Evolutionary conservation across 2,329 filamentous ascomycete genomes (phyloP).

Genomic region (Ceratocystis colombiana): DNA sequence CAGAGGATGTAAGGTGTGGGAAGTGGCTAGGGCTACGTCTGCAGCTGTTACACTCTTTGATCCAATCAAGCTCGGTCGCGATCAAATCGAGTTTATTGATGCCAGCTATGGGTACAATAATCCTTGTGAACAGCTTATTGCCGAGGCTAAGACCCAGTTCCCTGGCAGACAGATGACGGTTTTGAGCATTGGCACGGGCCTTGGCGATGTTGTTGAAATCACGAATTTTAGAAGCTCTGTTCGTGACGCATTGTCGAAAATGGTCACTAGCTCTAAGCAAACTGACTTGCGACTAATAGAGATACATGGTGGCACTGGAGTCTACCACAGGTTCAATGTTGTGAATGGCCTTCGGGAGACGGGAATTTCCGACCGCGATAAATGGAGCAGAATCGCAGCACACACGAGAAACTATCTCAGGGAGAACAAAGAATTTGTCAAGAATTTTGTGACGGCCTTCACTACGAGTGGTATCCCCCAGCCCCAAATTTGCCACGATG

Average conservation of each 20-base stretch:
- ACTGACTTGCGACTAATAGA: not conserved
- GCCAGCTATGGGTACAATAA: slow-evolving; percentile 32
- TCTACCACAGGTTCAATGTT: too few species aligned
- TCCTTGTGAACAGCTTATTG: slow-evolving; percentile 30
- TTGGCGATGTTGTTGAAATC: slow-evolving; percentile 27
- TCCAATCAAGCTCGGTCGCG: slow-evolving; percentile 29
- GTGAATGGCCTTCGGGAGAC: too few species aligned
- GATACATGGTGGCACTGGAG: too few species aligned
- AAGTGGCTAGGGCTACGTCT: slow-evolving; percentile 30
- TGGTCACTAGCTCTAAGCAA: not conserved
- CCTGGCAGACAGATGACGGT: slow-evolving; percentile 25
- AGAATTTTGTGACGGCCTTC: too few species aligned
- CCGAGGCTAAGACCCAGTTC: slow-evolving; percentile 29
- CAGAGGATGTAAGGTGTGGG: slow-evolving; percentile 30
- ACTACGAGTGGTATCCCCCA: too few species aligned
- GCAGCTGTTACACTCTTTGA: slow-evolving; percentile 31
- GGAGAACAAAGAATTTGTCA: too few species aligned
- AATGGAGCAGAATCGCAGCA: too few species aligned
- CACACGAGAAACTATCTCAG: too few species aligned
- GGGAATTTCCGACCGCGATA: too few species aligned
- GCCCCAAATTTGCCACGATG: too few species aligned
- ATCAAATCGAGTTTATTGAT: slow-evolving; percentile 30
- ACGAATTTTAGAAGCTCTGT: slow-evolving; percentile 15
- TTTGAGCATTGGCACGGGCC: slow-evolving; percentile 30
- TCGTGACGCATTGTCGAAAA: not conserved